Evolutionary conservation across 106 monocot species (phyloP), one percentile per base, ranked within the genome.

Genomic region (Acorus calamus): DNA sequence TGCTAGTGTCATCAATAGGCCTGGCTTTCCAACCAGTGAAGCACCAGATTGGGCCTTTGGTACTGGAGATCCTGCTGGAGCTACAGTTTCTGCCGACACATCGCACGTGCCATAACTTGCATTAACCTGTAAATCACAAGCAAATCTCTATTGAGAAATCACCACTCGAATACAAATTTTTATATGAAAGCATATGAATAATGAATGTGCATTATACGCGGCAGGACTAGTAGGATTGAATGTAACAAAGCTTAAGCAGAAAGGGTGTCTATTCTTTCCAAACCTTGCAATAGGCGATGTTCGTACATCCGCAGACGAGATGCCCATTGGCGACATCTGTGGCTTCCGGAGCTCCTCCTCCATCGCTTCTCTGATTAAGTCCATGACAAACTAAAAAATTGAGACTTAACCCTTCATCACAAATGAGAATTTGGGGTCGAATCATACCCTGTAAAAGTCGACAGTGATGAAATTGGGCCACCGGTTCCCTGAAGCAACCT

Each of bases 401-500:
- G 28, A 28, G 28, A 28, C 28, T 28, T 28, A 28, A 28, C 28
- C 28, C 28, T 28, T 28, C 28, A 28, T 28, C 28, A 28, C 28
- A 28, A 28, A 28, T 1, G 28, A 28, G 28, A 28, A 28, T 28
- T 28, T 28, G 28, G 41, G 7, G 64, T 50, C 4, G 10, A 5
- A 6, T 28, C 46, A 46, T 11, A 74, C 74, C 74, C 68, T 74
- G 67, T 74, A 74, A 53, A 74, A 74, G 41, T 92, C 88, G 2
- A 92, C 92, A 11, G 92, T 80, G 5, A 92, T 82, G 71, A 82
- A 92, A 66, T 92, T 92, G 44, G 92, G 69, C 87, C 87, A 92
- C 12, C 92, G 76, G 49, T 80, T 82, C 7, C 57, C 79, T 7
- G 85, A 92, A 11, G 46, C 49, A 50, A 54, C 53, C 52, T 82